Base-by-base conservation (phyloP, 148 eudicot species). In the Chenopodium quinoa region DNA sequence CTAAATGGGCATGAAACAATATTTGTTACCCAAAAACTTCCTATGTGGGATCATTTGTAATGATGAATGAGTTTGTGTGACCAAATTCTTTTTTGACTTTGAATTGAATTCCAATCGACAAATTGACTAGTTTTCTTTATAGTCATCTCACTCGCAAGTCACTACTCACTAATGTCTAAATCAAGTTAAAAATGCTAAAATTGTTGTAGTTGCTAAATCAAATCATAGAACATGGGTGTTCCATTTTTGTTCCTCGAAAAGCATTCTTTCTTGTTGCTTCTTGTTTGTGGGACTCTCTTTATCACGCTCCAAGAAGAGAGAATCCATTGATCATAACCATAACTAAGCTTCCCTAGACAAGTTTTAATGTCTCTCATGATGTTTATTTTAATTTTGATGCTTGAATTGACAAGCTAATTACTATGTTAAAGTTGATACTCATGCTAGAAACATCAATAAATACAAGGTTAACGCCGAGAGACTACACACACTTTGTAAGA, bases 51-150 rank as follows among this genome's bases (percentile, higher is more conserved):
- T 77, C 79, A 60, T 29, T 62, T 75, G 25, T 72, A 77, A 77
- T 77, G 9, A 77, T 77, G 79, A 77, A 20, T 9, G 44, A 58
- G 32, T 74, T 64, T 75, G 67, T 81, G 32, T 27, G 34, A 58
- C 65, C 77, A 40, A 73, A 62, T 75, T 64, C 7, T 1, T 29
- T 66, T 67, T 75, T 81, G 79, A 81, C 83, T 75, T 22, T 75
- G 63, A 81, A 66, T 32, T 75, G 34, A 77, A 63, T 58, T 34
- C 32, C 75, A 79, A 10, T 71, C 5, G 76, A 69, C 50, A 68
- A 11, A 71, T 70, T 79, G 76, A 48, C 73, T 63, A 64, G 14
- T 20, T 80, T 75, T 46, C 44, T 40, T 40, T 40, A 40, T 40
- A 40, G 71, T 60, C 62, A 56, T 56, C 62, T 56, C n/a, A 56